These are phyloP conservation scores for Rosa chinensis DNA, from an alignment of 306 rosid species.

Conservation along the genomic window DNA sequence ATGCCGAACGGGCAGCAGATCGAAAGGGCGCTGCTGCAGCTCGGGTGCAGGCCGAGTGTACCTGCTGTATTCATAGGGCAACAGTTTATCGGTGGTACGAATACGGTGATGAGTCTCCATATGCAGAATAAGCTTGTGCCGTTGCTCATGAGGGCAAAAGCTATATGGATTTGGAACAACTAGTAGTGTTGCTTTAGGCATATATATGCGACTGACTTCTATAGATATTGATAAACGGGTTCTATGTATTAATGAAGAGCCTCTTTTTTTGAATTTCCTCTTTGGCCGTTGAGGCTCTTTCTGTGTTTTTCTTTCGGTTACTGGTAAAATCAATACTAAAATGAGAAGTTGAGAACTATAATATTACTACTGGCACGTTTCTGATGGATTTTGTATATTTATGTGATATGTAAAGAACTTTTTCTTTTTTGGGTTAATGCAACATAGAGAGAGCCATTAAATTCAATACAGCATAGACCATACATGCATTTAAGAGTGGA, in stretches of 20 bases:
- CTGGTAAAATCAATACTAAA: neutral
- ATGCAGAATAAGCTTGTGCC: constrained; percentile 56
- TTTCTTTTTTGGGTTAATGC: neutral
- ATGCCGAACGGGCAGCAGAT: constrained; percentile 54
- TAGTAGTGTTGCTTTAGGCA: neutral
- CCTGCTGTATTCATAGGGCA: constrained; percentile 77
- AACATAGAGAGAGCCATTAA: neutral
- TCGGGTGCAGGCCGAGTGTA: constrained; percentile 66
- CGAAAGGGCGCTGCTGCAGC: constrained; percentile 54
- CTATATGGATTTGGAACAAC: constrained; percentile 64
- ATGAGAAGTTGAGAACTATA: neutral
- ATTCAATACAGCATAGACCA: too few species aligned
- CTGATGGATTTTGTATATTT: neutral
- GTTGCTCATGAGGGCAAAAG: constrained; percentile 56
- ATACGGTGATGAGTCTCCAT: constrained; percentile 59
- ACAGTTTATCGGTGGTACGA: constrained; percentile 59
- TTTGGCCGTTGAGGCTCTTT: constrained; percentile 1
- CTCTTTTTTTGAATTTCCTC: neutral
- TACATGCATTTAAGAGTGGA: too few species aligned
- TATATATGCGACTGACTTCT: neutral
- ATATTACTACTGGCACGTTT: neutral
- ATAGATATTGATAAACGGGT: neutral
- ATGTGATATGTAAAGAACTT: neutral
- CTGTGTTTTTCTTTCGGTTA: neutral
- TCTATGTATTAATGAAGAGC: neutral